These are phyloP conservation scores for Plasmodium reichenowi DNA, from an alignment of 169 alveolate genomes.

Conservation along the genomic window DNA sequence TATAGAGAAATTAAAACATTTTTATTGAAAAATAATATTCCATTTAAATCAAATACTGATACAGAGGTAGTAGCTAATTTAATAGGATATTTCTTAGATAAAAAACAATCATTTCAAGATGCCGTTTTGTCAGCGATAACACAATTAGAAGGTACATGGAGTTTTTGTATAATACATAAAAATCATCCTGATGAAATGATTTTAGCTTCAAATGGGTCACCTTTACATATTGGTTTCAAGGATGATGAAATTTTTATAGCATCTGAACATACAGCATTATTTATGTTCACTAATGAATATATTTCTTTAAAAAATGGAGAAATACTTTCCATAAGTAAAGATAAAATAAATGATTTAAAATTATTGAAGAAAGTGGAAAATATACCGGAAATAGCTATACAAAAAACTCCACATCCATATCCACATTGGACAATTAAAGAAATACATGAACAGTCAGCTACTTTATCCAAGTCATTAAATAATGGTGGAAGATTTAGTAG, in stretches of 20 bases:
- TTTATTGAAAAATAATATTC: conserved; percentile 74
- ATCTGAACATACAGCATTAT: conserved; percentile 95
- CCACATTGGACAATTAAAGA: conserved; percentile 94
- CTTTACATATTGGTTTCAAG: conserved; percentile 91
- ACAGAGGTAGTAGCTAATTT: conserved; percentile 97
- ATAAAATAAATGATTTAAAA: conserved; percentile 84
- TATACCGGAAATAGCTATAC: conserved; percentile 81
- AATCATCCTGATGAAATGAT: conserved; percentile 91
- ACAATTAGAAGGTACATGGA: conserved; percentile 97
- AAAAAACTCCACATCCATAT: conserved; percentile 89
- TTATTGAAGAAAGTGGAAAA: conserved; percentile 66
- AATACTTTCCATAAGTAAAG: conserved; percentile 87
- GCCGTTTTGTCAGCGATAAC: conserved; percentile 91
- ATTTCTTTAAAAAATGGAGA: conserved; percentile 92
- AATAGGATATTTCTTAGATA: conserved; percentile 28
- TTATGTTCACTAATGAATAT: conserved; percentile 92
- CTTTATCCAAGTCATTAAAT: conserved; percentile 53
- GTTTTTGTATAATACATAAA: conserved; percentile 92
- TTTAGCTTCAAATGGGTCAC: conserved; percentile 95
- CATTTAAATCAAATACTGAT: conserved; percentile 92
- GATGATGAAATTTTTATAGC: conserved; percentile 92
- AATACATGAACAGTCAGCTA: conserved; percentile 90
- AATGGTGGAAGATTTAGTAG: conserved; percentile 68
- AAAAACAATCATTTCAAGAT: conserved; percentile 3
- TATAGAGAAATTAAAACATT: conserved; percentile 83